These are phyloP conservation scores for Xylaria multiplex DNA, from an alignment of 2,329 filamentous ascomycete species.

Conservation along the genomic window DNA sequence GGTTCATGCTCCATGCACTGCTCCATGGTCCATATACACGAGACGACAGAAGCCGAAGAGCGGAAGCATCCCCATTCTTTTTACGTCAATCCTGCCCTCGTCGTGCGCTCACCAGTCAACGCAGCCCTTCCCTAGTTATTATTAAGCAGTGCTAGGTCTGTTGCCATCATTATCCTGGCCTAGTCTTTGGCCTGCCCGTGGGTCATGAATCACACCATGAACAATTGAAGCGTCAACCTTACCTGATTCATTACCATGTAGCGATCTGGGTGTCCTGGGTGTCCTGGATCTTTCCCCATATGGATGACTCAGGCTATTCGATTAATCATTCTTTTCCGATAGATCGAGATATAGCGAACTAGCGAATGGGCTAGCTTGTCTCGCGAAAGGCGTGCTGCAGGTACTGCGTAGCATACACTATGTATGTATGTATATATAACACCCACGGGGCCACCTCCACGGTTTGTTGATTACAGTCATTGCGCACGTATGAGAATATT, in stretches of 20 bases:
- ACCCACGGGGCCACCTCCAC: slow-evolving; percentile 16
- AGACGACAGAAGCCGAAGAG: slow-evolving; percentile 35
- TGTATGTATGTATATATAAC: slow-evolving; percentile 26
- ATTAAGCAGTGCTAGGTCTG: slow-evolving; percentile 14
- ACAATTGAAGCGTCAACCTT: slow-evolving; percentile 16
- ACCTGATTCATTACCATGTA: slow-evolving; percentile 9
- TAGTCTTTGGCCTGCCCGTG: slow-evolving; percentile 19
- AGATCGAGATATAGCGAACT: slow-evolving; percentile 18
- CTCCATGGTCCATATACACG: too few relatives aligned
- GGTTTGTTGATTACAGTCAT: not conserved
- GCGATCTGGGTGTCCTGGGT: not conserved
- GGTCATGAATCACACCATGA: slow-evolving; percentile 9
- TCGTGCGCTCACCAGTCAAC: slow-evolving; percentile 19
- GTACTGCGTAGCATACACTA: slow-evolving; percentile 9
- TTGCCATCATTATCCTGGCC: slow-evolving; percentile 21
- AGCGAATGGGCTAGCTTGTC: slow-evolving; percentile 16
- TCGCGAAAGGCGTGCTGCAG: slow-evolving; percentile 30
- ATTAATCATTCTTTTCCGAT: slow-evolving; percentile 15
- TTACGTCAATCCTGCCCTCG: slow-evolving; percentile 41
- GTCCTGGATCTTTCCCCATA: slow-evolving; percentile 8
- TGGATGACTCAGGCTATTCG: slow-evolving; percentile 42
- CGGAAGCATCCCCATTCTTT: slow-evolving; percentile 38
- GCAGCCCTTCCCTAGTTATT: slow-evolving; percentile 7
- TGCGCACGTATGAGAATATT: slow-evolving; percentile 1
- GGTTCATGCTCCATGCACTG: not conserved